These are phyloP conservation scores for Pythium dissotocum DNA, from an alignment of 352 stramenopile species.

Conservation along the genomic window DNA sequence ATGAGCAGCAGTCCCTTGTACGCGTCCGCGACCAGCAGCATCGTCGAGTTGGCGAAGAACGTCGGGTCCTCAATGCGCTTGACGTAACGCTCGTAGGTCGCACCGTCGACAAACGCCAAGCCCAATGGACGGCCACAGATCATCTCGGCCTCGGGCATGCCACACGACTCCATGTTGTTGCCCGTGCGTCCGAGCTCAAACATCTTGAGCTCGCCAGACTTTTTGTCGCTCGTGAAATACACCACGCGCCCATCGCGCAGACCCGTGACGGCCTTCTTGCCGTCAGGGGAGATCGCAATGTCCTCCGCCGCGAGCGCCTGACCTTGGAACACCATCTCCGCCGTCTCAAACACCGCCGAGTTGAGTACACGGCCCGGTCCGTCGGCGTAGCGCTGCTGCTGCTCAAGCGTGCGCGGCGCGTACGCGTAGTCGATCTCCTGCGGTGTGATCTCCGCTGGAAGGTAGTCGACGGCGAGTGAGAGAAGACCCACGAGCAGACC, in stretches of 20 bases:
- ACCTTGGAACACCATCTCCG: constrained; percentile 40
- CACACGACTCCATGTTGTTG: constrained; percentile 33
- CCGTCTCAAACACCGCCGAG: constrained; percentile 26
- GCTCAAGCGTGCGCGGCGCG: constrained; percentile 39
- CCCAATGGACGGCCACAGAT: constrained; percentile 55
- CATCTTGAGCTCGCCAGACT: constrained; percentile 30
- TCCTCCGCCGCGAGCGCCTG: constrained; percentile 46
- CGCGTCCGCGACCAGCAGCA: constrained; percentile 62
- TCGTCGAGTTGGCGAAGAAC: constrained; percentile 45
- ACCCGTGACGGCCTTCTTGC: constrained; percentile 36
- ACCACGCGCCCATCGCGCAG: constrained; percentile 57
- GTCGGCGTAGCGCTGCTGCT: constrained; percentile 39
- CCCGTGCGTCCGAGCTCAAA: constrained; percentile 55
- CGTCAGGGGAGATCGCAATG: constrained; percentile 28
- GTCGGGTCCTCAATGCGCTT: constrained; percentile 43
- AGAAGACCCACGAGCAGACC: constrained; percentile 55
- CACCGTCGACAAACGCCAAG: constrained; percentile 41
- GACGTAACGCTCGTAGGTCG: constrained; percentile 42
- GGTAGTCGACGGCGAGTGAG: constrained; percentile 52
- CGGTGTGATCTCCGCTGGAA: constrained; percentile 40
- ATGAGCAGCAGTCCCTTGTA: constrained; percentile 64
- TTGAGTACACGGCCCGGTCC: constrained; percentile 5
- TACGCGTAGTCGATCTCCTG: constrained; percentile 37
- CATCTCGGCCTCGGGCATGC: constrained; percentile 35
- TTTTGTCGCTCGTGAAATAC: constrained; percentile 31